Base-by-base conservation (phyloP, 108 stramenopile species). In the Schizochytrium sp. region DNA sequence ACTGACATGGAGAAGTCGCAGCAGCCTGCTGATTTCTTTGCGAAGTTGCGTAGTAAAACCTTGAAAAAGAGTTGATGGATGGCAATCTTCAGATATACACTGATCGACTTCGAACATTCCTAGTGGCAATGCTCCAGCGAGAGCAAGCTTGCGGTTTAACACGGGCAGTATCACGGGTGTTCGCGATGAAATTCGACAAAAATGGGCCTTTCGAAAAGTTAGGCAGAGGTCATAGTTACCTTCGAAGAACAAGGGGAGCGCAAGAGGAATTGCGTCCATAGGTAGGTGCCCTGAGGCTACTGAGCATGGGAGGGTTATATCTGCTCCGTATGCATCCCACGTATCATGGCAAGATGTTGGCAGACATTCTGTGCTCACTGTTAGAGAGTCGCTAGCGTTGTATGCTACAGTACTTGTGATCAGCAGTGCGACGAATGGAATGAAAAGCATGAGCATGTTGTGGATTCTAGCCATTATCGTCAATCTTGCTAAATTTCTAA, bases 221-320 rank as follows among this genome's bases (percentile, higher is more conserved):
- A 38, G 47, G 76, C 76, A 83, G 17, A 83, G 47, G 53, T 83
- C 76, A 28, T 83, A 83, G 28, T 83, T 83, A 5, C 76, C 76
- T 53, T 83, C 50, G 76, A 38, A 83, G 17, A 83, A 0, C 76
- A 83, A n/a, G 50, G 76, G 76, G 50, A 83, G 1, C 45, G 47
- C 50, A 50, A 83, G 76, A 2, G 76, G 50, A 2, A 69, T 69
- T 15, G 7, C 64, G 50, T 10, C 76, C 45, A 83, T 10, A 10
- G 76, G 76, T 7, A 83, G 76, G 47, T 83, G 76, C 50, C 76
- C 76, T 10, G 76, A 83, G 17, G 76, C 76, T 38, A 55, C 53
- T 5, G 47, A 49, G 76, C 76, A 83, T 10, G 76, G 76, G 50
- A 83, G 76, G 12, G 76, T 40, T 10, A 55, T 53, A 10, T 55